phyloP scores from a whole-genome alignment of 345 rosid species.

The Pseudoturritis turrita region DNA sequence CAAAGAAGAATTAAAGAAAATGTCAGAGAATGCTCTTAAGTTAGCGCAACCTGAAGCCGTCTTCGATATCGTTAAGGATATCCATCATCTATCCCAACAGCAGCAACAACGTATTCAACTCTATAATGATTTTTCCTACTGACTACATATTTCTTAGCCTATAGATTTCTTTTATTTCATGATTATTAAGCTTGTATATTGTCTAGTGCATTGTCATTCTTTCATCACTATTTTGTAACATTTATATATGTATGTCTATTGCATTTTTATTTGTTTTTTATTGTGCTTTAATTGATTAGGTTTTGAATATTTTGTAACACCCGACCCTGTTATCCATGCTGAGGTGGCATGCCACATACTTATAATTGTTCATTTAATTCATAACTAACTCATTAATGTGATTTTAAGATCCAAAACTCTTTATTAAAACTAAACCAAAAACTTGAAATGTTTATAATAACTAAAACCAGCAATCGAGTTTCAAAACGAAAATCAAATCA shows the following conservation, averaged over 20 bases:
- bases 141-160: not conserved
- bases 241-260: not conserved
- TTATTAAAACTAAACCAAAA: too few species aligned
- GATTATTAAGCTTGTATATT: constrained; percentile 9
- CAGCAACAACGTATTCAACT: constrained; percentile 33
- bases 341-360: too few species aligned
- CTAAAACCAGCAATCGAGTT: too few species aligned
- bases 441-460: too few species aligned
- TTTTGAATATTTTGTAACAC: too few species aligned
- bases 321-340: too few species aligned
- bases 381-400: too few species aligned
- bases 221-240: constrained; percentile 2
- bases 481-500: too few species aligned
- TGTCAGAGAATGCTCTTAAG: constrained; percentile 73
- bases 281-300: too few species aligned
- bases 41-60: constrained; percentile 95
- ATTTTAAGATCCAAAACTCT: too few species aligned
- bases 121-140: constrained; percentile 12
- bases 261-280: not conserved
- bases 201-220: constrained; percentile 17
- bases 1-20: constrained; percentile 47
- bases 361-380: too few species aligned
- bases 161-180: not conserved
- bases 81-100: constrained; percentile 56
- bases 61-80: constrained; percentile 85